These are phyloP conservation scores for Aureobasidium namibiae DNA, from an alignment of 2,329 filamentous ascomycete genomes.

Conservation along the genomic window DNA sequence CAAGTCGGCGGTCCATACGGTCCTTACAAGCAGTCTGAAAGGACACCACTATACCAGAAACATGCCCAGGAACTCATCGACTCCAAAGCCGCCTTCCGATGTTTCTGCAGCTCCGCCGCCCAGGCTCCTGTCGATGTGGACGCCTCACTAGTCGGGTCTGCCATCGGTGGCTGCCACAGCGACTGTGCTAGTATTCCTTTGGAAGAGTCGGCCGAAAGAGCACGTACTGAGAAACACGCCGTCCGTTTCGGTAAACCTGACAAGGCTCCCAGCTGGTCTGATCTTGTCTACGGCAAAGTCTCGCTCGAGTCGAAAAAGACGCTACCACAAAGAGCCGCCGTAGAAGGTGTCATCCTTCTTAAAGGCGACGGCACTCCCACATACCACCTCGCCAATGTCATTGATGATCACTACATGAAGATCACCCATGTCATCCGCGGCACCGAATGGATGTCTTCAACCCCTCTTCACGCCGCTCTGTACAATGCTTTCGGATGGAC, in stretches of 20 bases:
- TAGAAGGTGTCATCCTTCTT: conserved; percentile 66
- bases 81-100: conserved; percentile 74
- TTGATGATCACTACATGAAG: conserved; percentile 91
- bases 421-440: conserved; percentile 94
- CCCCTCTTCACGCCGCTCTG: conserved; percentile 62
- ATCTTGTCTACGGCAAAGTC: conserved; percentile 70
- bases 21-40: conserved; percentile 82
- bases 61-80: conserved; percentile 63
- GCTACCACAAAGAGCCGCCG: conserved; percentile 24
- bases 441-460: conserved; percentile 94
- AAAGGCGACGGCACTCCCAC: conserved; percentile 91
- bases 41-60: conserved; percentile 62
- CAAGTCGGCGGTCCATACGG: conserved; percentile 72
- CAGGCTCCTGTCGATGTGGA: conserved; percentile 18
- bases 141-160: conserved; percentile 33
- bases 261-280: conserved; percentile 56
- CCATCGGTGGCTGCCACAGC: conserved; percentile 57
- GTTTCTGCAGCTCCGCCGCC: conserved; percentile 71
- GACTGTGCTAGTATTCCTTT: conserved; percentile 61
- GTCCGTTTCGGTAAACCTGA: conserved; percentile 64
- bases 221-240: conserved; percentile 63
- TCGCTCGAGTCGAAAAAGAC: conserved; percentile 15
- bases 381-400: conserved; percentile 94
- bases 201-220: conserved; percentile 63
- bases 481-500: conserved; percentile 43